phyloP scores from a whole-genome alignment of 2,329 filamentous ascomycete genomes.

The Arthrinium phaeospermum region DNA sequence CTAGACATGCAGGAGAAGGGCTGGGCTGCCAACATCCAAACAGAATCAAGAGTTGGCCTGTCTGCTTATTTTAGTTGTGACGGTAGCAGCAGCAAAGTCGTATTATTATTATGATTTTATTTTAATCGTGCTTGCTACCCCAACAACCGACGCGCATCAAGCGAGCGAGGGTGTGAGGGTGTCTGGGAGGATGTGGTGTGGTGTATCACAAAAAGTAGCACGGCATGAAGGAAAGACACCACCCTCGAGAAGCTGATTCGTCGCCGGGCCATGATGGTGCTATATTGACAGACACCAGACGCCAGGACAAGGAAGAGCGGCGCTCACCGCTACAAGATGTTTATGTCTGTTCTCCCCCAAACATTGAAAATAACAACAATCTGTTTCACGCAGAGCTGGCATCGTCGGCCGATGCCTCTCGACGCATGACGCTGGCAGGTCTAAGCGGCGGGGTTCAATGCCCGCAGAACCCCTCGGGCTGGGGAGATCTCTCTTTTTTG shows the following conservation, averaged over 20 bases:
- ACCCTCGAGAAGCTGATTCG: conserved; percentile 4
- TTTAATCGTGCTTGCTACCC: background rate
- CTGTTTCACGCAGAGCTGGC: conserved; percentile 5
- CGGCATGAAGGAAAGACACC: conserved; percentile 11
- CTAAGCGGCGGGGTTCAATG: conserved; percentile 17
- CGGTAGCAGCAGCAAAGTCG: background rate
- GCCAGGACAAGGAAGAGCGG: conserved; percentile 3
- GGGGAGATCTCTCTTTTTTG: background rate
- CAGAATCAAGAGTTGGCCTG: conserved; percentile 1
- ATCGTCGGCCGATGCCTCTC: background rate
- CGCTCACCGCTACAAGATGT: conserved; percentile 9
- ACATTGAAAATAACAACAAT: conserved; percentile 8
- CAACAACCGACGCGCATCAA: conserved; percentile 18
- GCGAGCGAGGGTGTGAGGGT: background rate
- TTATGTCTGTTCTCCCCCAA: conserved; percentile 6
- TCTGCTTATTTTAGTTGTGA: conserved; percentile 7
- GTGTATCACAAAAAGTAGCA: conserved; percentile 16
- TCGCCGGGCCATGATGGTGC: conserved; percentile 2
- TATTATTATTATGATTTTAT: background rate
- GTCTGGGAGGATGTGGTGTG: background rate
- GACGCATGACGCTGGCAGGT: conserved; percentile 11
- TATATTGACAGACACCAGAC: conserved; percentile 9
- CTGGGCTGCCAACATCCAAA: conserved; percentile 1
- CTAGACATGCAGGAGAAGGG: conserved; percentile 16
- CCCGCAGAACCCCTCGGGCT: conserved; percentile 8